phyloP scores from a whole-genome alignment of 164 flowering plant species.

The Litsea cubeba region DNA sequence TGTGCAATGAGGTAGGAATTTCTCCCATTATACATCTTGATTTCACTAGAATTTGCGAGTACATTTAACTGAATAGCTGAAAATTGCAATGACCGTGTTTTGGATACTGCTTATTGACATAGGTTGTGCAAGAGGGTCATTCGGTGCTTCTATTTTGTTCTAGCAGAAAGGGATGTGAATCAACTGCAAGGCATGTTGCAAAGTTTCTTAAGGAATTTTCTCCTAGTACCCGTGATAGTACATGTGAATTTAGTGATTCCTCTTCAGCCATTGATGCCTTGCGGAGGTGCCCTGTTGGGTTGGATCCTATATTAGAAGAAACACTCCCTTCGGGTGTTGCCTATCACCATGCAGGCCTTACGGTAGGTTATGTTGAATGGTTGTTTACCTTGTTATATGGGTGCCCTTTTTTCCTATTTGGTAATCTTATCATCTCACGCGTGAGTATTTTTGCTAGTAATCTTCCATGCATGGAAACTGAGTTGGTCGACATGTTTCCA shows the following conservation, averaged over 20 bases:
- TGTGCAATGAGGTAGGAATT: slow-evolving; percentile 82
- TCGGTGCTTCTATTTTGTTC: slow-evolving; percentile 94
- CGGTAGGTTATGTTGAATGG: slow-evolving; percentile 37
- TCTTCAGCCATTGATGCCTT: slow-evolving; percentile 76
- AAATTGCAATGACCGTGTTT: background rate
- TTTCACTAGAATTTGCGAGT: background rate
- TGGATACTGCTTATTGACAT: background rate
- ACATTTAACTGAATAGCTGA: background rate
- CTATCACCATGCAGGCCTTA: slow-evolving; percentile 98
- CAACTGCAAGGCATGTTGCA: slow-evolving; percentile 85
- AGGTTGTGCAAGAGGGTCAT: slow-evolving; percentile 96
- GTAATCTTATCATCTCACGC: background rate
- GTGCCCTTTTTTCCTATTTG: slow-evolving; percentile 6
- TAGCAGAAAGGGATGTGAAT: slow-evolving; percentile 95
- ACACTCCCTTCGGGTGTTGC: slow-evolving; percentile 95
- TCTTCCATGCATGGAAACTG: background rate
- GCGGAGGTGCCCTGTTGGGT: slow-evolving; percentile 70
- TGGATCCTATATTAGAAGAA: slow-evolving; percentile 85
- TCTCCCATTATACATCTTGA: background rate
- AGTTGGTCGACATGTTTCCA: background rate
- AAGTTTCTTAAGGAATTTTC: slow-evolving; percentile 58
- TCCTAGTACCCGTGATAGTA: slow-evolving; percentile 26
- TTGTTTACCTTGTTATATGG: background rate
- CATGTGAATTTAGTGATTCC: slow-evolving; percentile 47
- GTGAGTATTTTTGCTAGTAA: background rate